A percentile compares a stretch with the other conserved stretches of the same genome.
Evolutionary conservation across 768 basidiomycete genomes (phyloP).

Genomic region (Pisolithus tinctorius): DNA sequence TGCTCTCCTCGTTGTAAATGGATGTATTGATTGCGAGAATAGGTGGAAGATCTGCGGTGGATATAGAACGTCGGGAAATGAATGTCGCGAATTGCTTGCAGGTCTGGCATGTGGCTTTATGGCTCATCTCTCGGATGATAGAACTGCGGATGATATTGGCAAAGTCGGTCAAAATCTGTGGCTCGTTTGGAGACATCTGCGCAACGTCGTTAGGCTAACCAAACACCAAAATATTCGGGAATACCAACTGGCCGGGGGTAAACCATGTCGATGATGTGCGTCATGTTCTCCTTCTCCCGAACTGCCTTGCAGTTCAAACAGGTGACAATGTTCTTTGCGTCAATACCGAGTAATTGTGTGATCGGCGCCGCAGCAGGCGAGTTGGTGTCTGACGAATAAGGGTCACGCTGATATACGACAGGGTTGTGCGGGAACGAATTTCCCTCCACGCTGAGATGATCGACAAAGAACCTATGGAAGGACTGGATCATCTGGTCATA

Average conservation of each 20-base stretch:
- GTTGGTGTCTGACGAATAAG: slow-evolving; percentile 18
- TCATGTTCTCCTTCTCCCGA: slow-evolving; percentile 68
- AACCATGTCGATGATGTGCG: slow-evolving; percentile 78
- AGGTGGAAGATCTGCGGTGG: slow-evolving; percentile 66
- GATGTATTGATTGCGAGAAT: slow-evolving; percentile 83
- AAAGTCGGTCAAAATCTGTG: slow-evolving; percentile 44
- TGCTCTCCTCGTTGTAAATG: slow-evolving; percentile 67
- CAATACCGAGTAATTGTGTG: slow-evolving; percentile 80
- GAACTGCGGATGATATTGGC: slow-evolving; percentile 65
- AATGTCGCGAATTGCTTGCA: slow-evolving; percentile 79
- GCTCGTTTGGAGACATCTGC: slow-evolving; percentile 33
- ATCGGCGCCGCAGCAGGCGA: slow-evolving; percentile 60
- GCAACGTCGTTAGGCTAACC: background rate
- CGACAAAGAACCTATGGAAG: slow-evolving; percentile 91
- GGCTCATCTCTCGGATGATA: slow-evolving; percentile 70
- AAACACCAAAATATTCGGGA: background rate
- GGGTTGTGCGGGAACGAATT: slow-evolving; percentile 59
- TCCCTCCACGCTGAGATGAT: slow-evolving; percentile 73
- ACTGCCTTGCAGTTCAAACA: slow-evolving; percentile 71
- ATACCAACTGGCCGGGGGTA: slow-evolving; percentile 75
- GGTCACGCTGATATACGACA: slow-evolving; percentile 32
- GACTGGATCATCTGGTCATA: slow-evolving; percentile 89
- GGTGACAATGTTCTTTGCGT: slow-evolving; percentile 65
- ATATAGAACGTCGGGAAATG: slow-evolving; percentile 59
- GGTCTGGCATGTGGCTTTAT: slow-evolving; percentile 79